phyloP scores from a whole-genome alignment of 2,329 filamentous ascomycete species.

The Fusarium mangiferae region DNA sequence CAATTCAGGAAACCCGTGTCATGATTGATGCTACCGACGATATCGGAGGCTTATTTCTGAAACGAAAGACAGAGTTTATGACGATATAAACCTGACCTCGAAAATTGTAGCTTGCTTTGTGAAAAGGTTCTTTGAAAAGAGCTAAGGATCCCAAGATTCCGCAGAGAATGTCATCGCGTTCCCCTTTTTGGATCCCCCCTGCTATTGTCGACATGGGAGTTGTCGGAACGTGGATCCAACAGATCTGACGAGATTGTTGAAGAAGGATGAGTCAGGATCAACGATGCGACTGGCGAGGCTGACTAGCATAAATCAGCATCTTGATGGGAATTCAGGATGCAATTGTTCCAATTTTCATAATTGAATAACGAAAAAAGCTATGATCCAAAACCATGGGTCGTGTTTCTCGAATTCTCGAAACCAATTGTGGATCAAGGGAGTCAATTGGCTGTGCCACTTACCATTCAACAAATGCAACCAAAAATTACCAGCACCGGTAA shows the following conservation, averaged over 20 bases:
- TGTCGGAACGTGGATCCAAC: not conserved
- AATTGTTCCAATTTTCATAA: not conserved
- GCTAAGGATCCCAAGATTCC: not conserved
- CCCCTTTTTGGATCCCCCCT: conserved; percentile 13
- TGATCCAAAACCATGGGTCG: not conserved
- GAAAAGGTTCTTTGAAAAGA: not conserved
- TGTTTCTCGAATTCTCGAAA: conserved; percentile 13
- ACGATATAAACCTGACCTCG: not conserved
- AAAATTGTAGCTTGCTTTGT: conserved; percentile 5
- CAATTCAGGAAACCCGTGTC: not conserved
- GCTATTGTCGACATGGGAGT: not conserved
- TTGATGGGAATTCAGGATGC: not conserved
- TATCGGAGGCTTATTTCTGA: not conserved
- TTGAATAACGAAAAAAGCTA: not conserved
- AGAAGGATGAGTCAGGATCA: conserved; percentile 11
- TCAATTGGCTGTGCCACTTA: not conserved
- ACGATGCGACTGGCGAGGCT: not conserved
- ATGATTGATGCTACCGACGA: not conserved
- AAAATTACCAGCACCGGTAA: not conserved
- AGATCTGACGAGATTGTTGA: conserved; percentile 4
- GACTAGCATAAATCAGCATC: conserved; percentile 2
- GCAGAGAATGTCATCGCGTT: conserved; percentile 31
- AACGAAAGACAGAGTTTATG: not conserved
- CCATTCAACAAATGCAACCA: not conserved
- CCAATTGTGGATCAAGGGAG: conserved; percentile 8